phyloP scores from a whole-genome alignment of 495 filamentous ascomycete species.

The Oleoguttula mirabilis region DNA sequence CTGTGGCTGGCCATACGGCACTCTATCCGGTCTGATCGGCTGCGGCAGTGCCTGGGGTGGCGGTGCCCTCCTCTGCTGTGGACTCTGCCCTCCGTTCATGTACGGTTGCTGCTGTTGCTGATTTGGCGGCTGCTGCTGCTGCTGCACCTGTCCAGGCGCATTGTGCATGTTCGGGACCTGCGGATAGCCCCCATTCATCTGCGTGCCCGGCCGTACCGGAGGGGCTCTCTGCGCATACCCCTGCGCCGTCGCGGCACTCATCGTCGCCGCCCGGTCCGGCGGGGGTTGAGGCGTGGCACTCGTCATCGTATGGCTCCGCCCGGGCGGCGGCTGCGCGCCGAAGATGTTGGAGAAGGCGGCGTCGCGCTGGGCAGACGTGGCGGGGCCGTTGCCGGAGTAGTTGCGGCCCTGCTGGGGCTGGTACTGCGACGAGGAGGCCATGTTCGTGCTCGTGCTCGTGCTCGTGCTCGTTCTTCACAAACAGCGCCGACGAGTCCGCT shows the following conservation, averaged over 20 bases:
- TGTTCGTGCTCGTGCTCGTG: too few species aligned
- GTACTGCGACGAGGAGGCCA: constrained; percentile 87
- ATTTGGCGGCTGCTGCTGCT: neutral
- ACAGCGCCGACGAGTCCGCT: too few species aligned
- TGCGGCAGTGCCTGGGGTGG: constrained; percentile 54
- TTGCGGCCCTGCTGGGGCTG: constrained; percentile 58
- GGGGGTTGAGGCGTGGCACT: constrained; percentile 47
- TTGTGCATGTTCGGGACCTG: too few species aligned
- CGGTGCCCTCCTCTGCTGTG: constrained; percentile 38
- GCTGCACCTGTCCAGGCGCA: neutral
- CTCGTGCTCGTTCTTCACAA: too few species aligned
- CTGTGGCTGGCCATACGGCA: constrained; percentile 55
- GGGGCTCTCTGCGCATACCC: constrained; percentile 43
- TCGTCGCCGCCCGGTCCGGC: constrained; percentile 76
- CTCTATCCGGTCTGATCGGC: constrained; percentile 45
- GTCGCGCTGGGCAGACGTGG: constrained; percentile 71
- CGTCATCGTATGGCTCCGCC: constrained; percentile 79
- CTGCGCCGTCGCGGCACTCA: constrained; percentile 55
- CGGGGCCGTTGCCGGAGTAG: constrained; percentile 54
- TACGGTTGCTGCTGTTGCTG: constrained; percentile 15
- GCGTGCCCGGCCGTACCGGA: constrained; percentile 41
- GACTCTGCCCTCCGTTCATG: constrained; percentile 15
- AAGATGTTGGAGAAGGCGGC: constrained; percentile 96
- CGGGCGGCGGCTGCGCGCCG: constrained; percentile 70
- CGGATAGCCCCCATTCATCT: constrained; percentile 13